These are phyloP conservation scores for Stylosanthes scabra DNA, from an alignment of 331 rosid species.

Conservation along the genomic window DNA sequence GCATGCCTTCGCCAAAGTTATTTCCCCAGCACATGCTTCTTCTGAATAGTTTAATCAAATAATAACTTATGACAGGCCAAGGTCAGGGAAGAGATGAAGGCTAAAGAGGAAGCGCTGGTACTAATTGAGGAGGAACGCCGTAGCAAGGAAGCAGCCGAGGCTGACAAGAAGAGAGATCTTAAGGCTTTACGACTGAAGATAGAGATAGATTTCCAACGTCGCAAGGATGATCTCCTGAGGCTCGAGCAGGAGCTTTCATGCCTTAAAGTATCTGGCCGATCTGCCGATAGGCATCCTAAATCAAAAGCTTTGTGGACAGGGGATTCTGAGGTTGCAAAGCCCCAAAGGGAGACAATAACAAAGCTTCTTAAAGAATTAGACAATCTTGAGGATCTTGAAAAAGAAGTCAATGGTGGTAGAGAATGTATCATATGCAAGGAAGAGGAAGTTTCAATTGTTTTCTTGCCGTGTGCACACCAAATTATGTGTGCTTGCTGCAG, in stretches of 20 bases:
- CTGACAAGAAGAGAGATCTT: constrained; percentile 70
- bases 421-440: constrained; percentile 67
- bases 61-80: constrained; percentile 56
- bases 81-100: constrained; percentile 82
- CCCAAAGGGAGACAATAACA: constrained; percentile 76
- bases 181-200: constrained; percentile 86
- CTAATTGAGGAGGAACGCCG: constrained; percentile 74
- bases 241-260: constrained; percentile 88
- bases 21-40: neutral
- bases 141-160: constrained; percentile 80
- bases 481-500: constrained; percentile 69
- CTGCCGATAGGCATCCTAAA: constrained; percentile 52
- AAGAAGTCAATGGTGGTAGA: constrained; percentile 57
- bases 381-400: constrained; percentile 62
- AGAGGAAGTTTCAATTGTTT: constrained; percentile 72
- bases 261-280: constrained; percentile 64
- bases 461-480: constrained; percentile 82
- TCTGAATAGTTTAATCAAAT: constrained; percentile 20
- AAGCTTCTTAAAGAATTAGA: constrained; percentile 86
- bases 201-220: constrained; percentile 95
- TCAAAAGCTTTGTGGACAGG: constrained; percentile 51
- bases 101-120: constrained; percentile 68
- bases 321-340: constrained; percentile 52
- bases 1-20: neutral
- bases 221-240: constrained; percentile 87